Base-by-base conservation (phyloP, 2,329 filamentous ascomycete species). In the Penicillium sp. region DNA sequence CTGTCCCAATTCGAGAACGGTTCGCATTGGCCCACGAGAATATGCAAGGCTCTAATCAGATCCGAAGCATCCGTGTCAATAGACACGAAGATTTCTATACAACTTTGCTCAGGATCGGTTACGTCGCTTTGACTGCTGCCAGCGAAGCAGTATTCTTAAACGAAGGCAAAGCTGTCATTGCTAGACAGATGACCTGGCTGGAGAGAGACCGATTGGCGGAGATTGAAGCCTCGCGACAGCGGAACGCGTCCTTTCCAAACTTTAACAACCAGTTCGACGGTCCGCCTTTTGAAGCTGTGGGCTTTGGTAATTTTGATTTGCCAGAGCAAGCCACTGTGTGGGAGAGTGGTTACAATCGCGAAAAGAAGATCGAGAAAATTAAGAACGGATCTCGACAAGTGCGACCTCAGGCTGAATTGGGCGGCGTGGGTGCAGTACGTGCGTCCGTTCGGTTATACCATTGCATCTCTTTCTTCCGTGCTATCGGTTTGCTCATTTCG, bases 1-100 rank as follows among this genome's bases (percentile, higher is more conserved):
- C 78, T 3, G 68, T 79, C 30, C 81, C 82, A 1, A 75, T 85
- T 57, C 77, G 76, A 40, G 85, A 91, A 69, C 84, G 92, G 51
- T 80, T 96, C 28, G 73, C 78, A 1, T 82, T 85, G 53, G 93
- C 94, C 0, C 92, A 96, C 71, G 86, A 86, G 52, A 98, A 98
- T 68, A 89, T 98, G 83, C 93, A 97, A 76, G 93, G 93, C 2
- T 95, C 95, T 61, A 87, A 94, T 3, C 93, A 95, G 13, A 83
- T 97, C 25, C 90, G 90, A 1, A 89, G 90, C 42, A 86, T 97
- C 40, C 87, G 89, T 13, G 86, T 98, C 57, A 91, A 89, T 46
- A 88, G 90, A 81, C 88, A 92, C 58, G 96, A 98, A 82, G 95
- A 99, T 74, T 97, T 98, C 73, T 99, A 98, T 74, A 96, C 93